A percentile compares a stretch with the other conserved stretches of the same genome.
phyloP scores from a whole-genome alignment of 306 rosid species.

The Quercus suber region DNA sequence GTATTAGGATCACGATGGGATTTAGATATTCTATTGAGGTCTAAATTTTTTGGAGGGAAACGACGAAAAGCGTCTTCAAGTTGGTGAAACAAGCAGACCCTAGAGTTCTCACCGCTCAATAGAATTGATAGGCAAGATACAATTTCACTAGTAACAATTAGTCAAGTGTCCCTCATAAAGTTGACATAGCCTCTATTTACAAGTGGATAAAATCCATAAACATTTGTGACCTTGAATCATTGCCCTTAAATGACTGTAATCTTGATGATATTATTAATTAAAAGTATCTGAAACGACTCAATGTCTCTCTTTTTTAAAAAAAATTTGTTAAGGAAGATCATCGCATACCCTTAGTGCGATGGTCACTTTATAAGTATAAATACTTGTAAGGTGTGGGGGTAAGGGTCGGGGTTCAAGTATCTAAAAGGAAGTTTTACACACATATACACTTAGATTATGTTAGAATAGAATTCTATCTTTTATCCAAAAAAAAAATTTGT shows the following conservation, averaged over 20 bases:
- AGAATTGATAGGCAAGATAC: background rate
- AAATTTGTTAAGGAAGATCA: no score
- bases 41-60: background rate
- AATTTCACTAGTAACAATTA: background rate
- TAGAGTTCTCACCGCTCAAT: background rate
- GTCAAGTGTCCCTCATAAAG: background rate
- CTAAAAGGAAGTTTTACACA: no score
- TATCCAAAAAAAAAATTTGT: no score
- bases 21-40: background rate
- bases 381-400: no score
- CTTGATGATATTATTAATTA: no score
- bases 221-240: background rate
- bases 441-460: no score
- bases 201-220: background rate
- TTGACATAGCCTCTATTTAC: background rate
- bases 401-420: no score
- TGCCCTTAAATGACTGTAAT: background rate
- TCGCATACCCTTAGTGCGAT: no score
- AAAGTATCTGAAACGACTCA: no score
- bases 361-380: no score
- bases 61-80: background rate
- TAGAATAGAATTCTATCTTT: no score
- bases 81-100: background rate
- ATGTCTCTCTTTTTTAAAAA: no score
- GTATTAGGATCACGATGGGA: background rate